A percentile compares a stretch with the other conserved stretches of the same genome.
Evolutionary conservation across 2,329 filamentous ascomycete species (phyloP).

Genomic region (Fusarium sp.): DNA sequence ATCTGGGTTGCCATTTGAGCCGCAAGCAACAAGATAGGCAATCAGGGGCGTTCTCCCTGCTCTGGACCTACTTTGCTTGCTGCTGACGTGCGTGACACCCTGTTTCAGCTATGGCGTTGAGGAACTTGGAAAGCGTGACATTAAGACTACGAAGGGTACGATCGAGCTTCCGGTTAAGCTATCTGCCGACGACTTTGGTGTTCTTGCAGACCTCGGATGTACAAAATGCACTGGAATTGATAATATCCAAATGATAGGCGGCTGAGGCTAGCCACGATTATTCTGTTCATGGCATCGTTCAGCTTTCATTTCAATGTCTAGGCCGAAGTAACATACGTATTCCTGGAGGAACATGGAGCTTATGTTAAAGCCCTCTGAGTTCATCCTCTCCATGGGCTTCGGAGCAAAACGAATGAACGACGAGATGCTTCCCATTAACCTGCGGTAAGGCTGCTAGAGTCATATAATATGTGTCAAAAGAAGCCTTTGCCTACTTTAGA

Average conservation of each 20-base stretch:
- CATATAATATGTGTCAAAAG: neutral
- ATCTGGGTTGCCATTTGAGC: conserved; percentile 80
- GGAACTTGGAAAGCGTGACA: conserved; percentile 45
- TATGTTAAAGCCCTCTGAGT: neutral
- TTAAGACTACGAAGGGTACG: conserved; percentile 44
- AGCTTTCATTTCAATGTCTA: conserved; percentile 4
- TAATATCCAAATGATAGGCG: conserved; percentile 31
- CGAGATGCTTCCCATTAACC: neutral
- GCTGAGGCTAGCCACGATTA: conserved; percentile 24
- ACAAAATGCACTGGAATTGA: conserved; percentile 43
- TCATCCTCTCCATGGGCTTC: neutral
- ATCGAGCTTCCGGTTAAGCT: conserved; percentile 42
- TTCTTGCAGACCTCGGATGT: conserved; percentile 47
- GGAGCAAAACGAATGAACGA: neutral
- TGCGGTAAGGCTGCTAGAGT: neutral
- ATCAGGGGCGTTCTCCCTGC: conserved; percentile 12
- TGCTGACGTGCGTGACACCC: conserved; percentile 37
- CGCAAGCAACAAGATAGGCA: neutral
- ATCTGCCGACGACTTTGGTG: conserved; percentile 37
- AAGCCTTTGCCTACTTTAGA: neutral
- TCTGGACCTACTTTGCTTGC: conserved; percentile 25
- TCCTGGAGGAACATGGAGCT: neutral
- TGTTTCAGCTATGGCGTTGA: conserved; percentile 47
- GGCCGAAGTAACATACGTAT: neutral
- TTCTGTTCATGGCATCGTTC: conserved; percentile 3